phyloP scores from a whole-genome alignment of 2,329 filamentous ascomycete species.

The Pseudonectria buxi region DNA sequence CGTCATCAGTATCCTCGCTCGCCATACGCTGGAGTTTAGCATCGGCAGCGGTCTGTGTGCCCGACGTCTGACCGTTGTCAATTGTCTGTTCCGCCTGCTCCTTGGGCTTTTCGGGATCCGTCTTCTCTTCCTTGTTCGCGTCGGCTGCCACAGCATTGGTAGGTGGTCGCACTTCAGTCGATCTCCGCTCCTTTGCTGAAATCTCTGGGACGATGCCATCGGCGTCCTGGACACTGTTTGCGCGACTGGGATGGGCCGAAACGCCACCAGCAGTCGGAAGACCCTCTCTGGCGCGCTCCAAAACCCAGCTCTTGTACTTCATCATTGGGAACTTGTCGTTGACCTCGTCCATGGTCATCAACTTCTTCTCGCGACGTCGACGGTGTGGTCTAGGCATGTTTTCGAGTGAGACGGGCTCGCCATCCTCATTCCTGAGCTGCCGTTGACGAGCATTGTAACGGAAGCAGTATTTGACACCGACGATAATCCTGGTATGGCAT shows the following conservation, averaged over 20 bases:
- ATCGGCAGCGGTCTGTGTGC: slow-evolving; percentile 16
- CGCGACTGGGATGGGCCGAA: slow-evolving; percentile 63
- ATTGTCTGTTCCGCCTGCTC: slow-evolving; percentile 8
- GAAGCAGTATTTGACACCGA: slow-evolving; percentile 99
- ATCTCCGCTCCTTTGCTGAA: slow-evolving; percentile 38
- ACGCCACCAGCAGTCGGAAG: slow-evolving; percentile 81
- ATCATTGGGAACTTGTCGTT: slow-evolving; percentile 93
- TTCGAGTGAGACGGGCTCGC: slow-evolving; percentile 82
- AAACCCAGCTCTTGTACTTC: slow-evolving; percentile 96
- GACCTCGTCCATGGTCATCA: slow-evolving; percentile 99
- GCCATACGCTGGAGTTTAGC: slow-evolving; percentile 32
- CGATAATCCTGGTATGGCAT: slow-evolving; percentile 74
- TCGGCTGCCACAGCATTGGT: slow-evolving; percentile 14
- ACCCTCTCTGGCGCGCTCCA: slow-evolving; percentile 73
- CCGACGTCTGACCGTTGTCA: slow-evolving; percentile 20
- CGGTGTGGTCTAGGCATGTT: slow-evolving; percentile 80
- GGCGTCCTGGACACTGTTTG: slow-evolving; percentile 65
- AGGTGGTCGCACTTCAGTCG: slow-evolving; percentile 34
- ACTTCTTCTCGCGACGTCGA: slow-evolving; percentile 87
- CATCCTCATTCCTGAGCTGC: slow-evolving; percentile 70
- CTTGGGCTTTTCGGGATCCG: slow-evolving; percentile 17
- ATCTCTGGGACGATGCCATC: slow-evolving; percentile 47
- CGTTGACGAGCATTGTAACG: slow-evolving; percentile 94
- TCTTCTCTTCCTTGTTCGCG: slow-evolving; percentile 13
- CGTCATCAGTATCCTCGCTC: slow-evolving; percentile 54